Evolutionary conservation across 345 rosid species (phyloP), one percentile per base, ranked within the genome.

Genomic region (Eucalyptus polyanthemos): DNA sequence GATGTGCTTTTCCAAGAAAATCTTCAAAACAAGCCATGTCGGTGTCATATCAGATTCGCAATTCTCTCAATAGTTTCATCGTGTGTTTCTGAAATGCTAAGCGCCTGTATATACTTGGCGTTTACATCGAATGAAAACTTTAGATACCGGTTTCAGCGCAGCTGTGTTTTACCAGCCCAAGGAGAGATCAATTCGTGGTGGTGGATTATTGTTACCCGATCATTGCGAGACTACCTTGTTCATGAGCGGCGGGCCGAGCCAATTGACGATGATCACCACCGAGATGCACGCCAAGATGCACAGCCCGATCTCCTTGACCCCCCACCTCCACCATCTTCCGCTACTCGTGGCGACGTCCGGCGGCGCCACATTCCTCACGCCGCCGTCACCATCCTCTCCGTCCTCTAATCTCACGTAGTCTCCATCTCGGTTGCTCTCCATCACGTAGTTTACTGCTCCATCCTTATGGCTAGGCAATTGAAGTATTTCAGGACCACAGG

Each of bases 191-290:
- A 47, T 21, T 76, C 47, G 2, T 19, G 83, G 47, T 37, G 3
- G 45, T 37, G 83, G 83, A 37, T 6, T 53, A 27, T 80, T 10
- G 40, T 51, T 11, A 47, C 2, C 47, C 29, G 29, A 76, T 76
- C 85, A 21, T 11, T 21, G 85, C 47, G 27, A 47, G 45, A 19
- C 80, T 89, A 90, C 92, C 92, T 90, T 90, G 37, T 50, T 29
- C 87, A 89, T 86, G 89, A 90, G 51, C 31, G 65, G 34, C 1
- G 92, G 92, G 85, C 87, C 90, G 37, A 88, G 69, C 90, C 90
- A 90, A 87, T 81, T 83, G 89, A 89, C 2, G 27, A 88, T 17
- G n/a, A 89, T 45, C 17, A 81, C 58, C 6, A 40, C 67, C 31
- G 54, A 4, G 54, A 67, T 27, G 40, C 89, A 88, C 8, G 49